Evolutionary conservation across 768 basidiomycete genomes (phyloP), one percentile per base, ranked within the genome.

Genomic region (Pleurotus salmoneostramineus): DNA sequence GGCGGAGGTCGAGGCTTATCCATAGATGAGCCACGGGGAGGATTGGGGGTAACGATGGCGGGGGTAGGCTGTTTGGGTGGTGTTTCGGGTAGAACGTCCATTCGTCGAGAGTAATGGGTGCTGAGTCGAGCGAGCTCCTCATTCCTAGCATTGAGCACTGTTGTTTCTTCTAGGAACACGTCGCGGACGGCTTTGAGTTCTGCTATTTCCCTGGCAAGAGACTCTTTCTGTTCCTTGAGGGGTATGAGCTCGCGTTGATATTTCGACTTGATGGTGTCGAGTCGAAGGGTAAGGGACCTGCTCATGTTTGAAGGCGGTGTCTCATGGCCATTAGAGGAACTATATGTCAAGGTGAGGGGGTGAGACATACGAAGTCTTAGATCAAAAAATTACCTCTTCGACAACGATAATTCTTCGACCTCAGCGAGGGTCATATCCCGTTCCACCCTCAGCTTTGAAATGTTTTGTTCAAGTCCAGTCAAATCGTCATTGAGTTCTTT

Each of bases 341-440:
- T 68, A 27, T 27, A 27, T 27, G 21, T 27, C 21, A 27, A 27
- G 54, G 61, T 31, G 50, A 44, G 52, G 59, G 56, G 44, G 51
- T 54, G 57, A 42, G 58, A 51, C 21, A 59, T 17, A 60, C 49
- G 49, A 31, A 10, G 31, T 52, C 49, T 36, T 27, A 21, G 40
- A 36, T 54, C 48, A 47, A 12, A 46, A 4, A 75, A 79, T 50
- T 63, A 95, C 94, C 81, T 84, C 67, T 85, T 91, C 0, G 81
- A 82, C 15, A 82, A 83, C 15, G 85, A 82, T 35, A 99, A 77
- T 72, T 98, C 95, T 66, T 96, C 95, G 37, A 98, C 84, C 70
- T 99, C 96, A 0, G 94, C 95, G 58, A 98, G 72, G 8, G 92
- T 83, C 75, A 98, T 83, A 64, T 98, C 97, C 33, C 96, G 80